These are phyloP conservation scores for Coniochaeta sp. DNA, from an alignment of 2,329 filamentous ascomycete genomes.

Conservation along the genomic window DNA sequence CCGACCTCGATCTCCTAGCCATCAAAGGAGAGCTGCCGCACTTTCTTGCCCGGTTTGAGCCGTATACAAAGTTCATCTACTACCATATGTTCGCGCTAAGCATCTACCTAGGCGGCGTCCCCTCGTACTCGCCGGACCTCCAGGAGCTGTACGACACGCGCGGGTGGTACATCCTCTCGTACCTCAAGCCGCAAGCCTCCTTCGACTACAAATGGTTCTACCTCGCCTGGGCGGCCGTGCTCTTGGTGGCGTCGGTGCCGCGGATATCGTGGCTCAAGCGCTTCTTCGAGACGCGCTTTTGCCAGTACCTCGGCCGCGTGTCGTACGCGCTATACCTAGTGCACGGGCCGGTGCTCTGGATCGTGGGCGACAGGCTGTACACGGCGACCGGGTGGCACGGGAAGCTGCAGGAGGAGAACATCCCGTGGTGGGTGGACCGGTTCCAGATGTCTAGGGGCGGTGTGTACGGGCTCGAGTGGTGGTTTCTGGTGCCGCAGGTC, in stretches of 20 bases:
- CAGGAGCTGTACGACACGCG: constrained; percentile 40
- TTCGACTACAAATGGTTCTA: constrained; percentile 60
- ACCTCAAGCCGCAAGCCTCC: constrained; percentile 54
- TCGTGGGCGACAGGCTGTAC: constrained; percentile 54
- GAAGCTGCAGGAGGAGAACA: constrained; percentile 35
- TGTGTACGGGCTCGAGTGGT: constrained; percentile 50
- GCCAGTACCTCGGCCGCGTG: constrained; percentile 52
- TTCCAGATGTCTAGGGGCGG: constrained; percentile 46
- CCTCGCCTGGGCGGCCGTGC: constrained; percentile 51
- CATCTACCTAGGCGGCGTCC: constrained; percentile 52
- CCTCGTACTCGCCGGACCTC: constrained; percentile 37
- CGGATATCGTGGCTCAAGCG: constrained; percentile 46
- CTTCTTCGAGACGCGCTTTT: constrained; percentile 49
- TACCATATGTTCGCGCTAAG: constrained; percentile 41
- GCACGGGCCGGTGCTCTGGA: constrained; percentile 53
- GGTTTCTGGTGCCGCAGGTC: constrained; percentile 50
- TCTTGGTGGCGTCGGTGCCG: constrained; percentile 45
- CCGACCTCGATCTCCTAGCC: constrained; percentile 49
- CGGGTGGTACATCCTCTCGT: constrained; percentile 52
- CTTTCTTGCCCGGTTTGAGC: constrained; percentile 34
- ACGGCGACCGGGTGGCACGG: constrained; percentile 47
- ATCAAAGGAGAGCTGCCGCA: constrained; percentile 37
- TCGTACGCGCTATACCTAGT: constrained; percentile 55
- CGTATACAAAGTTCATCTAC: constrained; percentile 40
- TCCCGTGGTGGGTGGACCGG: constrained; percentile 48